Evolutionary conservation across 352 stramenopile genomes (phyloP).

Genomic region (Phytophthora citrophthora): DNA sequence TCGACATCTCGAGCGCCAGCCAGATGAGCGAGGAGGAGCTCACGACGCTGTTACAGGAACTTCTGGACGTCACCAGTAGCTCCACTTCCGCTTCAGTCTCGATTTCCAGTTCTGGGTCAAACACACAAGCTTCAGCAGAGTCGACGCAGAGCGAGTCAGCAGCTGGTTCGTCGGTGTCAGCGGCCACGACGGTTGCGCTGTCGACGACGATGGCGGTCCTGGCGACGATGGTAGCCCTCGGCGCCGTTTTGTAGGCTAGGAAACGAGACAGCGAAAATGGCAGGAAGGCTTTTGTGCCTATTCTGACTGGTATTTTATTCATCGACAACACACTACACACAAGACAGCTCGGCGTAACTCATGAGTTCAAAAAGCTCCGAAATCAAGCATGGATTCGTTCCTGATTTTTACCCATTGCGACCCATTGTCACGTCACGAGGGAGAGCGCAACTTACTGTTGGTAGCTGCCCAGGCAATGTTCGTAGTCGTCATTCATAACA

Average conservation of each 20-base stretch:
- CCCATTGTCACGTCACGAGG: too few relatives aligned
- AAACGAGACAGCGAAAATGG: slow-evolving; percentile 9
- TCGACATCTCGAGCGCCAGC: slow-evolving; percentile 40
- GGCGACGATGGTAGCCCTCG: slow-evolving; percentile 9
- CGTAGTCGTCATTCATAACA: too few relatives aligned
- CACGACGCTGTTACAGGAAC: slow-evolving; percentile 32
- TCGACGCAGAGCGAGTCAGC: slow-evolving; percentile 18
- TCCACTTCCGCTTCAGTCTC: slow-evolving; percentile 6
- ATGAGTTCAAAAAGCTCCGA: background rate
- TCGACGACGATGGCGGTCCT: slow-evolving; percentile 9
- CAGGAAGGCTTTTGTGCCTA: background rate
- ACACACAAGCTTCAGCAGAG: slow-evolving; percentile 8
- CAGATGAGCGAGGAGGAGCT: slow-evolving; percentile 49
- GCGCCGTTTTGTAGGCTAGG: slow-evolving; percentile 27
- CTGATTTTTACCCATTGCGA: background rate
- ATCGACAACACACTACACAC: slow-evolving; percentile 20
- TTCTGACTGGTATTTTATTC: slow-evolving; percentile 37
- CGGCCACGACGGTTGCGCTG: slow-evolving; percentile 9
- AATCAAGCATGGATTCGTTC: slow-evolving; percentile 4
- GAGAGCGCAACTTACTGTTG: too few relatives aligned
- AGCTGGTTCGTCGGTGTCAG: slow-evolving; percentile 15
- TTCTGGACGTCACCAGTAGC: slow-evolving; percentile 30
- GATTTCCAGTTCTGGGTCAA: slow-evolving; percentile 4
- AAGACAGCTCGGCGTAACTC: slow-evolving; percentile 14
- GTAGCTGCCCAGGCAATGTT: too few relatives aligned